Evolutionary conservation across 1,139 yeast species (phyloP).

Genomic region (Kazachstania sp.): DNA sequence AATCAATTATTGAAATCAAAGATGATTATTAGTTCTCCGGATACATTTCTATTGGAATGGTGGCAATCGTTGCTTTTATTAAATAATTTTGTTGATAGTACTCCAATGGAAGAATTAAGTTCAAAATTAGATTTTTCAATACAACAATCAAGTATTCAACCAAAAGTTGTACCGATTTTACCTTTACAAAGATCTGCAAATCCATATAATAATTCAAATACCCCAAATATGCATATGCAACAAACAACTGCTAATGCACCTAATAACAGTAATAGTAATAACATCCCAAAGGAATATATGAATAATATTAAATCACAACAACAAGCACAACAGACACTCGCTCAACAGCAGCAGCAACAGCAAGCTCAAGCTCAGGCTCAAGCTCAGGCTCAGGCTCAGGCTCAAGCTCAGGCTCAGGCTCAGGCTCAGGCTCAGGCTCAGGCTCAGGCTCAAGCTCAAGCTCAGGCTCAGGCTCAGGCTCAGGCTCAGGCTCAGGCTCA

Average conservation of each 20-base stretch:
- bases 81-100: slow-evolving; percentile 34
- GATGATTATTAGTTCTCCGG: slow-evolving; percentile 35
- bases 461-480: too few relatives aligned
- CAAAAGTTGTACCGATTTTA: slow-evolving; percentile 7
- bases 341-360: too few relatives aligned
- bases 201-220: neutral
- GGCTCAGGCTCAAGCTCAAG: too few relatives aligned
- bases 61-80: slow-evolving; percentile 46
- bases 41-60: slow-evolving; percentile 47
- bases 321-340: slow-evolving; percentile 1
- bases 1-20: slow-evolving; percentile 31
- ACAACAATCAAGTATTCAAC: slow-evolving; percentile 1
- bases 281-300: neutral
- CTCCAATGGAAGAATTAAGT: slow-evolving; percentile 19
- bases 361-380: slow-evolving; percentile 5
- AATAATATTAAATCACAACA: slow-evolving; percentile 1
- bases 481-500: too few relatives aligned
- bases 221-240: neutral
- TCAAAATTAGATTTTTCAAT: neutral
- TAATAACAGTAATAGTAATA: neutral
- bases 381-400: too few relatives aligned
- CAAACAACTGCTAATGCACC: neutral
- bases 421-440: too few relatives aligned
- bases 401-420: too few relatives aligned
- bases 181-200: slow-evolving; percentile 3